These are phyloP conservation scores for Jacaranda copaia DNA, from an alignment of 257 asterid species.

Conservation along the genomic window DNA sequence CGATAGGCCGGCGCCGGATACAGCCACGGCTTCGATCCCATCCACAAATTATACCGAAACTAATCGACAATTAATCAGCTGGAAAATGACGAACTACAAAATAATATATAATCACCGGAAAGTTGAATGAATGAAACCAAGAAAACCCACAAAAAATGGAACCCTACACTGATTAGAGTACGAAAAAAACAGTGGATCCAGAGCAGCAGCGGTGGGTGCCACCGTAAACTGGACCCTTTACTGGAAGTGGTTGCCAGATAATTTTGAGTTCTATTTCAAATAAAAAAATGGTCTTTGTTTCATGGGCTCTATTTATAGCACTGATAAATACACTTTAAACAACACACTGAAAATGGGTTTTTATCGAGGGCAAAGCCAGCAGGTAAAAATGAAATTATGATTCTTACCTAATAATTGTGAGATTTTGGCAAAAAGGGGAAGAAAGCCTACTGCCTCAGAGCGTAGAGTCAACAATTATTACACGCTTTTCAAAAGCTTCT, in stretches of 20 bases:
- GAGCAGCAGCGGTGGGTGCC: conserved; percentile 43
- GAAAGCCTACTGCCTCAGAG: conserved; percentile 21
- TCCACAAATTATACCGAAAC: conserved; percentile 29
- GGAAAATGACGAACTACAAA: neutral
- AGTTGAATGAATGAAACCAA: conserved; percentile 15
- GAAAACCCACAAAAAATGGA: conserved; percentile 23
- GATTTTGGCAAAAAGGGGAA: conserved; percentile 21
- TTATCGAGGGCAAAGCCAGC: neutral
- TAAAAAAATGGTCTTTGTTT: neutral
- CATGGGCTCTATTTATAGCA: neutral
- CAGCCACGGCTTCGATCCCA: conserved; percentile 77
- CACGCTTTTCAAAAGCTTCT: conserved; percentile 29
- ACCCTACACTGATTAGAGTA: conserved; percentile 39
- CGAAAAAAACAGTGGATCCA: conserved; percentile 41
- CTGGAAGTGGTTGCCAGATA: conserved; percentile 48
- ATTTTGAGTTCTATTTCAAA: conserved; percentile 20
- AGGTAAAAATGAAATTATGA: conserved; percentile 17
- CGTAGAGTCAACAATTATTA: conserved; percentile 35
- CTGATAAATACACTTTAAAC: neutral
- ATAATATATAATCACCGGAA: neutral
- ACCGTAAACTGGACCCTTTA: conserved; percentile 44
- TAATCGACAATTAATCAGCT: conserved; percentile 22
- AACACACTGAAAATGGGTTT: neutral
- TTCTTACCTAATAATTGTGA: conserved; percentile 24
- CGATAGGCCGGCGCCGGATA: conserved; percentile 73